Evolutionary conservation across 78 protist genomes (phyloP).

Genomic region (Dictyostelium firmibasis): DNA sequence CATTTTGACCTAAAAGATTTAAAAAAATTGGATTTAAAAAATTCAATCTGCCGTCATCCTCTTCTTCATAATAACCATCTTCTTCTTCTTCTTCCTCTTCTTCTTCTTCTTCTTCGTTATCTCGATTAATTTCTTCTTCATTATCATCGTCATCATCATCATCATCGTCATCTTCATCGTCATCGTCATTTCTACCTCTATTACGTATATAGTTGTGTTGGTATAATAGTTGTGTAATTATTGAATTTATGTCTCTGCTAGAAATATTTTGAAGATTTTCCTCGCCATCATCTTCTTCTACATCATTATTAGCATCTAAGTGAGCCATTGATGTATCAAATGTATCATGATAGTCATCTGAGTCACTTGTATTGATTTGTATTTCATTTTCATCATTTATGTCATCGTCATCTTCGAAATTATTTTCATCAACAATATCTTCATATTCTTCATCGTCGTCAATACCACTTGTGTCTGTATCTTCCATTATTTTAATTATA

Average conservation of each 20-base stretch:
- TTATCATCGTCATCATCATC: background rate
- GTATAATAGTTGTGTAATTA: background rate
- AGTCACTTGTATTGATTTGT: background rate
- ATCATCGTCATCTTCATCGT: background rate
- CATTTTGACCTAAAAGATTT: background rate
- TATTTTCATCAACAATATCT: background rate
- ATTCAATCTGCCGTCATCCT: background rate
- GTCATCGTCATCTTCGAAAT: constrained; percentile 31
- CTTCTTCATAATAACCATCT: background rate
- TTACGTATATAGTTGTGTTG: background rate
- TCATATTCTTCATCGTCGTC: constrained; percentile 61
- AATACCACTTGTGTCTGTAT: constrained; percentile 14
- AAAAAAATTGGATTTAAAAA: background rate
- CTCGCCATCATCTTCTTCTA: background rate
- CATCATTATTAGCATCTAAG: background rate
- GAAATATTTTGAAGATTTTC: background rate
- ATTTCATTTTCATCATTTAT: background rate
- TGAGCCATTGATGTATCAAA: background rate
- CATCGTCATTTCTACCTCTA: background rate
- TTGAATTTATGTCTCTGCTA: background rate
- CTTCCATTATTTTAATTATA: background rate
- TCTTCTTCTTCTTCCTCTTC: constrained; percentile 4
- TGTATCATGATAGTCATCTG: background rate
- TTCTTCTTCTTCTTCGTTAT: background rate
- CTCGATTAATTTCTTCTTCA: background rate